phyloP scores from a whole-genome alignment of 2,329 filamentous ascomycete genomes.

The Monilinia polystroma region DNA sequence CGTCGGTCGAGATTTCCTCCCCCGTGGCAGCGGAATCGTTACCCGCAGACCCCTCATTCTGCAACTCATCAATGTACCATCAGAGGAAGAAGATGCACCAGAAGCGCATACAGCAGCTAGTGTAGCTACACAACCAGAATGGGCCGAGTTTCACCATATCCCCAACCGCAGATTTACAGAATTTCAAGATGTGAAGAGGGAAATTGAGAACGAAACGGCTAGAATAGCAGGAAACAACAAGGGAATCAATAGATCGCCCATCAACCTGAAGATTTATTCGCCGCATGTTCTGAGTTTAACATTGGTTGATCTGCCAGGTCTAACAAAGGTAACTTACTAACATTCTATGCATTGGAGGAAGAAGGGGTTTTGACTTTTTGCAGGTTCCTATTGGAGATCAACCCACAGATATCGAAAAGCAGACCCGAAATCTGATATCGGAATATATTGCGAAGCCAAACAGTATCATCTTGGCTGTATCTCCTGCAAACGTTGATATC shows the following conservation, averaged over 20 bases:
- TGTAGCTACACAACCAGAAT: slow-evolving; percentile 65
- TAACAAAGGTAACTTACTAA: slow-evolving; percentile 74
- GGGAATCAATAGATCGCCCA: slow-evolving; percentile 94
- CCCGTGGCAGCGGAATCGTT: slow-evolving; percentile 93
- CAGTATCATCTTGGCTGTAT: slow-evolving; percentile 95
- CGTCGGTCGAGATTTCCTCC: slow-evolving; percentile 94
- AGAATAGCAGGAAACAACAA: slow-evolving; percentile 96
- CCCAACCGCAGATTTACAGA: slow-evolving; percentile 86
- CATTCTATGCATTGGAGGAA: not conserved
- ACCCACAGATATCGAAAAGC: slow-evolving; percentile 96
- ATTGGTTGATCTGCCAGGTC: slow-evolving; percentile 88
- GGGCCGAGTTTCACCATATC: slow-evolving; percentile 96
- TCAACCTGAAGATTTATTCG: slow-evolving; percentile 98
- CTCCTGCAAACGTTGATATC: slow-evolving; percentile 94
- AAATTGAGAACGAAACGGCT: slow-evolving; percentile 95
- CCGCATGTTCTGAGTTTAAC: slow-evolving; percentile 95
- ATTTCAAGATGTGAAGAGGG: slow-evolving; percentile 88
- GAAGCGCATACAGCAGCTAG: slow-evolving; percentile 76
- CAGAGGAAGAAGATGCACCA: slow-evolving; percentile 60
- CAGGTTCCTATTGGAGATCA: slow-evolving; percentile 96
- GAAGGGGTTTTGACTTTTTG: slow-evolving; percentile 24
- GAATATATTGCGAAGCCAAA: slow-evolving; percentile 99
- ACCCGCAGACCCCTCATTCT: slow-evolving; percentile 92
- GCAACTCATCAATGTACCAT: slow-evolving; percentile 94
- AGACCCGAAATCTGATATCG: slow-evolving; percentile 91